These are phyloP conservation scores for Ceratocystis albifundus DNA, from an alignment of 2,329 filamentous ascomycete genomes.

Conservation along the genomic window DNA sequence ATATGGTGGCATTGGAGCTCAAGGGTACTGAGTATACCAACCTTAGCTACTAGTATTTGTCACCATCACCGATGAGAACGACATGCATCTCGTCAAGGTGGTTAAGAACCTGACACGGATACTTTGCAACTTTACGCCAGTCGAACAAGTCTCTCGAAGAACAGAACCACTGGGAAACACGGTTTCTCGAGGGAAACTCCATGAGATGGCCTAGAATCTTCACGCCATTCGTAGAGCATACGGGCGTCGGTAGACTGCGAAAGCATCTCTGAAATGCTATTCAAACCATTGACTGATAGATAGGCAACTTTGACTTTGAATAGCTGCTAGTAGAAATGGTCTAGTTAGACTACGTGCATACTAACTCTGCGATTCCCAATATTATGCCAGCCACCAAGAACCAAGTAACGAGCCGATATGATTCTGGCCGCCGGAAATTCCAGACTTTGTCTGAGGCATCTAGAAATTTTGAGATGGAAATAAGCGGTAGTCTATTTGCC, in stretches of 20 bases:
- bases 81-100: constrained; percentile 58
- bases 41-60: constrained; percentile 70
- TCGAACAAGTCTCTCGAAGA: constrained; percentile 43
- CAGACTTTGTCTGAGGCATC: constrained; percentile 54
- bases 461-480: constrained; percentile 52
- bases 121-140: constrained; percentile 64
- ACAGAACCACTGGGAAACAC: constrained; percentile 42
- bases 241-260: constrained; percentile 44
- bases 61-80: constrained; percentile 50
- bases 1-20: constrained; percentile 66
- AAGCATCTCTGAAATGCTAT: constrained; percentile 42
- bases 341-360: not conserved
- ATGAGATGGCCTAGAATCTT: constrained; percentile 41
- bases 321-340: not conserved
- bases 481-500: constrained; percentile 47
- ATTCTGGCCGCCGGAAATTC: constrained; percentile 44
- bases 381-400: constrained; percentile 43
- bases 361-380: not conserved
- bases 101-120: constrained; percentile 66
- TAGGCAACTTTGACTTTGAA: constrained; percentile 26
- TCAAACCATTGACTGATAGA: constrained; percentile 43
- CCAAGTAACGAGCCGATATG: constrained; percentile 41
- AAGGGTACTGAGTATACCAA: constrained; percentile 58
- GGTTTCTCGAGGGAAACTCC: constrained; percentile 37
- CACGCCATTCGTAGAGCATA: constrained; percentile 37